phyloP scores from a whole-genome alignment of 2,329 filamentous ascomycete genomes.

The Ophiostoma quercus region DNA sequence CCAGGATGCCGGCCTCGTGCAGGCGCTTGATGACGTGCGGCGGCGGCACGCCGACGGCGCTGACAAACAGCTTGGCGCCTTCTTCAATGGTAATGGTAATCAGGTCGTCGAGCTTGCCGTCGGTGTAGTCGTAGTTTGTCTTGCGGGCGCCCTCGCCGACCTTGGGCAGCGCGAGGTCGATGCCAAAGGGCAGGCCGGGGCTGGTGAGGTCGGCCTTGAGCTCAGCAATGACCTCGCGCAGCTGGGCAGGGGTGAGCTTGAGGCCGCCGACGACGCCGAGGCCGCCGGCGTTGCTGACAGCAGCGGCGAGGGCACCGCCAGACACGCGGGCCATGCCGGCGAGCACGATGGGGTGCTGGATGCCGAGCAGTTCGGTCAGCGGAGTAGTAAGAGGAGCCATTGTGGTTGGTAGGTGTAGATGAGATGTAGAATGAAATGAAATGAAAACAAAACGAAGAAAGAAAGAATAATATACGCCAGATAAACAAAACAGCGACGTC shows the following conservation, averaged over 20 bases:
- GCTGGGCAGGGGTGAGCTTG: constrained; percentile 67
- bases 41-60: constrained; percentile 82
- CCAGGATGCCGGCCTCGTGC: constrained; percentile 71
- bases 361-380: constrained; percentile 70
- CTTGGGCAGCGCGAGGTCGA: constrained; percentile 88
- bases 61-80: constrained; percentile 80
- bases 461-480: too few species aligned
- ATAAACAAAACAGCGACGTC: too few species aligned
- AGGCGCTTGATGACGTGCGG: constrained; percentile 65
- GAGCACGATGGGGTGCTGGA: constrained; percentile 83
- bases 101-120: constrained; percentile 79
- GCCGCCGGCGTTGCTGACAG: constrained; percentile 83
- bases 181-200: constrained; percentile 74
- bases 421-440: neutral
- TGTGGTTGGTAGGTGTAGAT: neutral
- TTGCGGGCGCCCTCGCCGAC: constrained; percentile 76
- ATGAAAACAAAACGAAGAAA: neutral
- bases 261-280: constrained; percentile 69
- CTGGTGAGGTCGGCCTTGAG: constrained; percentile 68
- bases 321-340: constrained; percentile 91
- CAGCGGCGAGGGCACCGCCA: constrained; percentile 70
- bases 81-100: constrained; percentile 81
- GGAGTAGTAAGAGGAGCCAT: constrained; percentile 60
- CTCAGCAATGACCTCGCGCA: constrained; percentile 76
- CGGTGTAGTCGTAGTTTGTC: constrained; percentile 95